Evolutionary conservation across 805 yeast species (phyloP).

Genomic region (Vanderwaltozyma yarrowii): DNA sequence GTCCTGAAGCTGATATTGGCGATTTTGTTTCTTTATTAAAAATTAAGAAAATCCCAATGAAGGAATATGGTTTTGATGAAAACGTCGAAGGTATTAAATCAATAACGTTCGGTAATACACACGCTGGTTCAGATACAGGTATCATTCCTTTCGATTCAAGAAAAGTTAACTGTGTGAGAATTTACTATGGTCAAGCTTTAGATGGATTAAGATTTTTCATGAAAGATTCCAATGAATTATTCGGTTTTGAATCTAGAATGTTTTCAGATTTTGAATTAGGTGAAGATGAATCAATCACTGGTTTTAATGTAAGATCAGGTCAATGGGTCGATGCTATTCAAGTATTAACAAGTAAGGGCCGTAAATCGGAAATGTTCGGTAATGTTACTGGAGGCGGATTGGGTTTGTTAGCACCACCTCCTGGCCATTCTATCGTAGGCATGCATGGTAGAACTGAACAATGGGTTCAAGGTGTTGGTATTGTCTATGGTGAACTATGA

Average conservation of each 20-base stretch:
- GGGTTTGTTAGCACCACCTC: constrained; percentile 51
- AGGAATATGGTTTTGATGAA: constrained; percentile 18
- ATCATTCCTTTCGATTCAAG: constrained; percentile 21
- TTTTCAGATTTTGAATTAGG: constrained; percentile 46
- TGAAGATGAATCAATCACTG: constrained; percentile 48
- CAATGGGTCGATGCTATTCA: constrained; percentile 87
- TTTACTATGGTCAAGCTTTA: constrained; percentile 66
- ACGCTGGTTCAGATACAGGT: constrained; percentile 23
- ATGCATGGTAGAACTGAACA: constrained; percentile 54
- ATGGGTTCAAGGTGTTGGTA: constrained; percentile 72
- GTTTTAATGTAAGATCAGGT: constrained; percentile 62
- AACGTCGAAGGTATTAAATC: constrained; percentile 22
- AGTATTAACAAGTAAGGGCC: constrained; percentile 49
- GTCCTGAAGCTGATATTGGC: constrained; percentile 44
- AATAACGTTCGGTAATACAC: constrained; percentile 16
- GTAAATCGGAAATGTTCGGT: constrained; percentile 52
- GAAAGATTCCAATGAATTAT: constrained; percentile 14
- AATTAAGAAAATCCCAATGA: constrained; percentile 17
- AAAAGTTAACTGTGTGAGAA: constrained; percentile 42
- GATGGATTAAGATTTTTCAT: constrained; percentile 66
- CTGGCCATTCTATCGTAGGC: constrained; percentile 53
- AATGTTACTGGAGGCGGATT: constrained; percentile 57
- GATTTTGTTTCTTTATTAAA: constrained; percentile 32
- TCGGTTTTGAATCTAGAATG: constrained; percentile 45
- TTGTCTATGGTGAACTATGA: constrained; percentile 38